Evolutionary conservation across 2,329 filamentous ascomycete genomes (phyloP).

Genomic region (Trichoderma arundinaceum): DNA sequence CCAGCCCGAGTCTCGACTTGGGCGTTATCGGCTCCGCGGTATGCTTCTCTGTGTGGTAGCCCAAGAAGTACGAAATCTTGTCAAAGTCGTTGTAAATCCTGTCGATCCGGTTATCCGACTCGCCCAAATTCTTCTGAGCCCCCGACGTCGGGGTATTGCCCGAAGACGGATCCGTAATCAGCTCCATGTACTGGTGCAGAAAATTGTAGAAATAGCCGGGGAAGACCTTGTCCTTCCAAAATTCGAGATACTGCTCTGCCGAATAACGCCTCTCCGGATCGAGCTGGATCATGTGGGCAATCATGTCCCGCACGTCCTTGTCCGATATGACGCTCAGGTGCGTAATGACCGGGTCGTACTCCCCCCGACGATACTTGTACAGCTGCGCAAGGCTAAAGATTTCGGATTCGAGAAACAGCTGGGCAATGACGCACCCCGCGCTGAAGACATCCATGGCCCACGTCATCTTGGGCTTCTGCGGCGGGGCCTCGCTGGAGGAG

Average conservation of each 20-base stretch:
- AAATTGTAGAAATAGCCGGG: slow-evolving; percentile 98
- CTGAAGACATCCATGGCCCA: slow-evolving; percentile 99
- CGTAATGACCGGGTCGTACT: slow-evolving; percentile 85
- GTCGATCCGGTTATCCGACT: slow-evolving; percentile 93
- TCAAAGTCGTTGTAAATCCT: slow-evolving; percentile 94
- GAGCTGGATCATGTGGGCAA: slow-evolving; percentile 94
- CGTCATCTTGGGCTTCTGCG: slow-evolving; percentile 64
- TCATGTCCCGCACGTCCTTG: slow-evolving; percentile 82
- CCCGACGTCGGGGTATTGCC: slow-evolving; percentile 75
- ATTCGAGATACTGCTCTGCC: slow-evolving; percentile 90
- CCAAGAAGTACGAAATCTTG: slow-evolving; percentile 94
- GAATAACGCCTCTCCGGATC: slow-evolving; percentile 91
- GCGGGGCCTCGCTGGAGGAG: slow-evolving; percentile 68
- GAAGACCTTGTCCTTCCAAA: slow-evolving; percentile 91
- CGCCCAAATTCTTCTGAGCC: slow-evolving; percentile 72
- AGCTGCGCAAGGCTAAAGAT: slow-evolving; percentile 98
- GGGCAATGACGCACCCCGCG: slow-evolving; percentile 93
- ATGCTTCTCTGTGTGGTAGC: slow-evolving; percentile 66
- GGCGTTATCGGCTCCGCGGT: slow-evolving; percentile 39
- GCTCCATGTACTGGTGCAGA: slow-evolving; percentile 95
- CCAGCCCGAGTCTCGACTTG: slow-evolving; percentile 56
- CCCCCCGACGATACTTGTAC: slow-evolving; percentile 89
- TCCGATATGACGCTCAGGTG: slow-evolving; percentile 88
- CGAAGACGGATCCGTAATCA: slow-evolving; percentile 88
- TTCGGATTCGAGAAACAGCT: slow-evolving; percentile 91